Base-by-base conservation (phyloP, 2,329 filamentous ascomycete species). In the Hymenoscyphus occultus region DNA sequence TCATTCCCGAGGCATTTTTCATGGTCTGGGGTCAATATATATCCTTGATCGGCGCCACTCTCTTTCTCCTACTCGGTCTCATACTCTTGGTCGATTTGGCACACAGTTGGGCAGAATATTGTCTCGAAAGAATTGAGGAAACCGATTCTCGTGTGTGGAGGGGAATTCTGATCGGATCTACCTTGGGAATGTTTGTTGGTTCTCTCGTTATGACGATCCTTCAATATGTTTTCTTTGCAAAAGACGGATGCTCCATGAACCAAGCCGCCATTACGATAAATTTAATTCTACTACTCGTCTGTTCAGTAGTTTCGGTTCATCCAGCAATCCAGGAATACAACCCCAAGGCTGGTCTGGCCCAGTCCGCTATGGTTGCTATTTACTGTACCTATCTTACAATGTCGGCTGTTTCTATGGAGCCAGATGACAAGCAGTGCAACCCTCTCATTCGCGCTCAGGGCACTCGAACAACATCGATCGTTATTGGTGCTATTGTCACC, bases 331-430 rank as follows among this genome's bases (percentile, higher is more conserved):
- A 99, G 78, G 92, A 93, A 74, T 89, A 89, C 76, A 99, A 99
- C 78, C 88, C 93, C 59, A 93, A 94, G 75, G 95, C 95, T 54
- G 95, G 95, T 59, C 84, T 99, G 65, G 95, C 95, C n/a, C 95
- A 99, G 77, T 93, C 93, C 54, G 94, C 95, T 68, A 97, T 98
- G 86, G 95, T 99, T 56, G 92, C 93, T 19, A 86, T 97, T 65
- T 99, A 99, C 83, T 99, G 95, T 85, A 98, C 95, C 56, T 99
- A 99, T 76, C 86, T 99, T 63, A 99, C 95, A 71, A 92, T 99
- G 88, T 97, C 93, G 2, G 95, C 95, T 32, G 95, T 99, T 0
- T 96, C 93, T 63, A 98, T 99, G 95, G 94, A 99, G 74, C 95
- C 95, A 0, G 94, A 98, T 77, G 88, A 97, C 80, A 90, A 91